Conservation (phyloP, 108 stramenopile species). For the Skeletonema grethae region DNA sequence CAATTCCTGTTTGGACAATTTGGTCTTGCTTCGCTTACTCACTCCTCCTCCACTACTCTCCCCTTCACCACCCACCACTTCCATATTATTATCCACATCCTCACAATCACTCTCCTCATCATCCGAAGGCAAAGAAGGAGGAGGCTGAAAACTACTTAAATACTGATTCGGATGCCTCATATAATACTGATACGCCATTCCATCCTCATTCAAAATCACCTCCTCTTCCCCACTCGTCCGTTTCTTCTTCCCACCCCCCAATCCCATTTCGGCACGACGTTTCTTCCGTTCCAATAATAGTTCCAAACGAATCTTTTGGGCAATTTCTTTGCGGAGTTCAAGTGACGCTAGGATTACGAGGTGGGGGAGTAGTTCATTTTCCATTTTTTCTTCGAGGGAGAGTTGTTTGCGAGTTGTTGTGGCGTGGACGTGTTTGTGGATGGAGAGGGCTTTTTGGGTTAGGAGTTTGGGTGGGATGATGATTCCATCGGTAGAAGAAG, state of each 20-base stretch:
- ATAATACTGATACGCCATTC: slow-evolving; percentile 36
- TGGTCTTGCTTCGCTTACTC: slow-evolving; percentile 23
- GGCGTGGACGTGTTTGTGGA: slow-evolving; percentile 30
- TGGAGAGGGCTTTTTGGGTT: slow-evolving; percentile 14
- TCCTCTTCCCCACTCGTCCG: neutral
- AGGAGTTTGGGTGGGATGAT: slow-evolving; percentile 7
- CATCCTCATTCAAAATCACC: slow-evolving; percentile 14
- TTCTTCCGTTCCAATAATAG: slow-evolving; percentile 21
- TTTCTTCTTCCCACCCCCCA: neutral
- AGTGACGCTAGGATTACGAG: slow-evolving; percentile 27
- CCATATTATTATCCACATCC: slow-evolving; percentile 18
- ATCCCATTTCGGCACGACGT: neutral
- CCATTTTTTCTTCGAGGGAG: slow-evolving; percentile 28
- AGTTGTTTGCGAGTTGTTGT: slow-evolving; percentile 18
- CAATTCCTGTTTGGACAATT: slow-evolving; percentile 21
- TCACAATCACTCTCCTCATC: slow-evolving; percentile 25
- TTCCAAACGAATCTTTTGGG: slow-evolving; percentile 23
- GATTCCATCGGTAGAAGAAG: neutral
- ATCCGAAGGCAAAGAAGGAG: slow-evolving; percentile 25
- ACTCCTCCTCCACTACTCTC: neutral
- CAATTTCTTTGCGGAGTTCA: slow-evolving; percentile 33
- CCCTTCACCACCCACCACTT: neutral
- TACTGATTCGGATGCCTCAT: slow-evolving; percentile 43
- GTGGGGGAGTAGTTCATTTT: slow-evolving; percentile 18
- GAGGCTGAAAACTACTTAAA: slow-evolving; percentile 30